Evolutionary conservation across 805 yeast species (phyloP).

Genomic region (Saturnispora gosingensis): DNA sequence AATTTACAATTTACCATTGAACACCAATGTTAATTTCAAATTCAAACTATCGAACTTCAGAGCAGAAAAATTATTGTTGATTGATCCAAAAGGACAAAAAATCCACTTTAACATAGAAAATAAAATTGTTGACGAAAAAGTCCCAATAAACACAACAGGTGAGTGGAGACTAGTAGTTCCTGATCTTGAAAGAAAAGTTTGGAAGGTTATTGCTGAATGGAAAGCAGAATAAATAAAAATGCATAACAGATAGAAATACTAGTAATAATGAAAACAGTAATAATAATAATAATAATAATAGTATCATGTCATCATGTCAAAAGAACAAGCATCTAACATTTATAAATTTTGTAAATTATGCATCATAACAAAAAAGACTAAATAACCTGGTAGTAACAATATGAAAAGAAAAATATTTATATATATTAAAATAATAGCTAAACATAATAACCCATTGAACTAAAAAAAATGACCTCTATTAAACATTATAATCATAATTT

Average conservation of each 20-base stretch:
- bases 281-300: background rate
- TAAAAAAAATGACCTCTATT: constrained; percentile 1
- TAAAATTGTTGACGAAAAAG: constrained; percentile 45
- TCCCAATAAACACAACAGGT: constrained; percentile 65
- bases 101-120: constrained; percentile 48
- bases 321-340: background rate
- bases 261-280: background rate
- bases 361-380: background rate
- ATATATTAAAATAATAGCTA: background rate
- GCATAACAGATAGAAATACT: background rate
- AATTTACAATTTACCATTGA: constrained; percentile 43
- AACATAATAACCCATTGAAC: background rate
- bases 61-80: constrained; percentile 29
- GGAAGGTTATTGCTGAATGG: constrained; percentile 95
- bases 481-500: background rate
- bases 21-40: background rate
- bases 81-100: constrained; percentile 79
- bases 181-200: constrained; percentile 65
- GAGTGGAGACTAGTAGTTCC: constrained; percentile 76
- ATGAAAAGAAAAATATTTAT: background rate
- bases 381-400: background rate
- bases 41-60: constrained; percentile 4
- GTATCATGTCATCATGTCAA: background rate
- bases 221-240: constrained; percentile 15
- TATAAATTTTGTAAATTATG: background rate